These are phyloP conservation scores for Dentipellis sp. DNA, from an alignment of 768 basidiomycete species.

Conservation along the genomic window DNA sequence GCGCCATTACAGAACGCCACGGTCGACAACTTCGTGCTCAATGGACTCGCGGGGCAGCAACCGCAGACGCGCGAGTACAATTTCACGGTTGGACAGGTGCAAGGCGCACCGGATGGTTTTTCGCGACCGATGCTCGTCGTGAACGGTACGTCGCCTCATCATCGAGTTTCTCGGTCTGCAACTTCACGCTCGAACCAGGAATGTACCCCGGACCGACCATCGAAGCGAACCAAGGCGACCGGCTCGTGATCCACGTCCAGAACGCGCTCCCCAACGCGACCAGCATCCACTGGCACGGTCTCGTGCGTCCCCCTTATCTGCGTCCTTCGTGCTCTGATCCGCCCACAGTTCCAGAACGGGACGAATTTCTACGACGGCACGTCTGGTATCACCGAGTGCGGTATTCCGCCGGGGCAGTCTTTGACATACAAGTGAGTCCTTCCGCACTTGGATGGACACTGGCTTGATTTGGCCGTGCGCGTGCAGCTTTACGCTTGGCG, in stretches of 20 bases:
- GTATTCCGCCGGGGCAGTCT: constrained; percentile 41
- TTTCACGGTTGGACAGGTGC: constrained; percentile 31
- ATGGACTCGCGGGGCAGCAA: constrained; percentile 9
- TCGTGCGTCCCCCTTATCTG: constrained; percentile 13
- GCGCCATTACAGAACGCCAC: neutral
- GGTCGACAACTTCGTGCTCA: constrained; percentile 10
- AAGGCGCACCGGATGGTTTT: constrained; percentile 32
- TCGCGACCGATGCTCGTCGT: constrained; percentile 36
- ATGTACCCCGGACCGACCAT: constrained; percentile 30
- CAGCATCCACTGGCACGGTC: constrained; percentile 28
- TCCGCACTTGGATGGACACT: constrained; percentile 2
- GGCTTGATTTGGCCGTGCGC: neutral
- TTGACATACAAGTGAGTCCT: constrained; percentile 26
- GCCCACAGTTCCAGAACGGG: constrained; percentile 29
- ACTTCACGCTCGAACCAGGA: constrained; percentile 10
- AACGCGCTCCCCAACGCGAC: constrained; percentile 25
- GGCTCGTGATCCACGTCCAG: constrained; percentile 26
- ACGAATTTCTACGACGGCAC: constrained; percentile 44
- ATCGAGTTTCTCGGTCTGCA: neutral
- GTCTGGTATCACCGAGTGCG: constrained; percentile 38
- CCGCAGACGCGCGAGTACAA: constrained; percentile 34
- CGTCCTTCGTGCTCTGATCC: neutral
- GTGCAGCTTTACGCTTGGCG: constrained; percentile 30
- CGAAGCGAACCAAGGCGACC: constrained; percentile 27
- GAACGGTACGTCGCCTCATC: constrained; percentile 25